A percentile compares a stretch with the other conserved stretches of the same genome.
Evolutionary conservation across 805 yeast species (phyloP).

Genomic region (Yarrowia sp.): DNA sequence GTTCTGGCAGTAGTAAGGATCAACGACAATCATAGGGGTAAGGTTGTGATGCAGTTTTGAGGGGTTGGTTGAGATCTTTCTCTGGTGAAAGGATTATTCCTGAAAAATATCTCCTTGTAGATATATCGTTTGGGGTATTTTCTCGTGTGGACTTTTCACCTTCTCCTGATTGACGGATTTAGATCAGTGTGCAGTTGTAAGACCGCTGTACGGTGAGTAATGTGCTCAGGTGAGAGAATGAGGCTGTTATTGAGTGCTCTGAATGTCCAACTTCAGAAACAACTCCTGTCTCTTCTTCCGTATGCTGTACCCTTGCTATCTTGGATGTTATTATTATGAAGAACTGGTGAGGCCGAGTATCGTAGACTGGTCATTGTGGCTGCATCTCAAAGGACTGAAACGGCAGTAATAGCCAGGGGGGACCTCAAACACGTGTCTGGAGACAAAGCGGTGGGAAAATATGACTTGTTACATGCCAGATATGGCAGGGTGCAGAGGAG

Average conservation of each 20-base stretch:
- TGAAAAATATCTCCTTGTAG: not conserved
- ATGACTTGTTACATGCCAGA: too few relatives aligned
- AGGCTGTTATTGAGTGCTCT: too few relatives aligned
- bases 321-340: not conserved
- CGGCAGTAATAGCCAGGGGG: not conserved
- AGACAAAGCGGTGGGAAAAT: not conserved
- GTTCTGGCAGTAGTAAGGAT: constrained; percentile 10
- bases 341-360: not conserved
- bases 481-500: too few relatives aligned
- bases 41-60: not conserved
- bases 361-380: constrained; percentile 1
- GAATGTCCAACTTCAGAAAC: too few relatives aligned
- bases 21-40: constrained; percentile 7
- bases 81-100: too few relatives aligned
- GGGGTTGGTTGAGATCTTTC: not conserved
- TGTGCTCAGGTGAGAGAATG: too few relatives aligned
- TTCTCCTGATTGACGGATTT: too few relatives aligned
- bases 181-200: too few relatives aligned
- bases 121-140: not conserved
- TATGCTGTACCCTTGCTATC: not conserved
- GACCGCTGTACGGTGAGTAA: too few relatives aligned
- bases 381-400: not conserved
- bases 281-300: too few relatives aligned
- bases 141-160: too few relatives aligned
- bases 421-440: not conserved